phyloP scores from a whole-genome alignment of 2,329 filamentous ascomycete species.

The Apiospora saccharicola region DNA sequence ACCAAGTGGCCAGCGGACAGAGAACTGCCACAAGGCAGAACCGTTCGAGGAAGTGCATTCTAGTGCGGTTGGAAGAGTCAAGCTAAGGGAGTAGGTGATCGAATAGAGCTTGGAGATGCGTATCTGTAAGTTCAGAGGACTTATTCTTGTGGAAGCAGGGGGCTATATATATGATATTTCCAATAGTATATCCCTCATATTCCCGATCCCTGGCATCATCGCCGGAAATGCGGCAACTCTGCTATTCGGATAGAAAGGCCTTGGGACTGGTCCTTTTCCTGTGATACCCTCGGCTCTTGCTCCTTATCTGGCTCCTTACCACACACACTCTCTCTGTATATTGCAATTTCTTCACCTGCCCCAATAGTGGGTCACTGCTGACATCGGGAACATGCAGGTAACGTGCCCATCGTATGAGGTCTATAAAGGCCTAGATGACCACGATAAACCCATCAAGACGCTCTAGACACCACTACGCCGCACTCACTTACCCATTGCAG shows the following conservation, averaged over 20 bases:
- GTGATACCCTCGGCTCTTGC: not conserved
- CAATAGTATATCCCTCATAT: not conserved
- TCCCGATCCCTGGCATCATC: not conserved
- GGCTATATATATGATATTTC: not conserved
- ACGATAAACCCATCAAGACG: not conserved
- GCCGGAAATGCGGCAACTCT: not conserved
- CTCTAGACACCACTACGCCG: not conserved
- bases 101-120: not conserved
- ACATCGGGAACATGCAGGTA: conserved; percentile 15
- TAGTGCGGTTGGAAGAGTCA: not conserved
- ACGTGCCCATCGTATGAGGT: conserved; percentile 10
- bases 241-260: not conserved
- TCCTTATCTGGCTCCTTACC: not conserved
- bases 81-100: no score
- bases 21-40: not conserved
- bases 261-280: not conserved
- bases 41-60: not conserved
- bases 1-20: conserved; percentile 10
- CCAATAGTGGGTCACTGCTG: conserved; percentile 4
- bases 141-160: not conserved
- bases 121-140: not conserved
- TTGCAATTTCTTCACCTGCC: not conserved
- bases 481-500: not conserved
- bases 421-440: not conserved
- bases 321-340: not conserved